A percentile compares a stretch with the other conserved stretches of the same genome.
phyloP scores from a whole-genome alignment of 2,329 filamentous ascomycete species.

The Talaromyces sp. region DNA sequence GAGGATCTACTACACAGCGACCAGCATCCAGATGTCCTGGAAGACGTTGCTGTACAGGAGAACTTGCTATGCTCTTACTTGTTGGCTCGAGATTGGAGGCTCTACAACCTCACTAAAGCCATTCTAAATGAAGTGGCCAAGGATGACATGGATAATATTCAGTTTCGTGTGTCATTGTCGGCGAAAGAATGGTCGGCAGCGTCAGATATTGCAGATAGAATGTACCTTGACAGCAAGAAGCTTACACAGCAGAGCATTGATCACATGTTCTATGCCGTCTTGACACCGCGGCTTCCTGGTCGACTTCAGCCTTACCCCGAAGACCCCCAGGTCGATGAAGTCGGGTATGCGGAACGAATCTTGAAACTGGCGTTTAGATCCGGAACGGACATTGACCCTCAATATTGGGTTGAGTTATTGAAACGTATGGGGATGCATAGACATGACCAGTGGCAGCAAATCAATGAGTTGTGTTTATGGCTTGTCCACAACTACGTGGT shows the following conservation, averaged over 20 bases:
- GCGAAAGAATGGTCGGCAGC: constrained; percentile 28
- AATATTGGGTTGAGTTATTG: constrained; percentile 54
- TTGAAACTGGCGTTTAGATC: constrained; percentile 46
- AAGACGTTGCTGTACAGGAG: constrained; percentile 52
- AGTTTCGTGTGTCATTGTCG: constrained; percentile 37
- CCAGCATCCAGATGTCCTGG: constrained; percentile 60
- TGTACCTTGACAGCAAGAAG: constrained; percentile 43
- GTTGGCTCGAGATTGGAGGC: constrained; percentile 45
- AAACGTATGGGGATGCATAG: constrained; percentile 56
- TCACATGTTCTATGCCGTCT: constrained; percentile 36
- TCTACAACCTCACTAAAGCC: constrained; percentile 53
- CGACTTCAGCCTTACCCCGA: constrained; percentile 22
- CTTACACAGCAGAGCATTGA: constrained; percentile 43
- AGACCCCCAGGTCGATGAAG: constrained; percentile 34
- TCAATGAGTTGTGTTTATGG: constrained; percentile 50
- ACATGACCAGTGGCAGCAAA: constrained; percentile 48
- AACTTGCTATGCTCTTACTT: constrained; percentile 51
- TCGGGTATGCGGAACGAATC: constrained; percentile 43
- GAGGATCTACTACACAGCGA: constrained; percentile 53
- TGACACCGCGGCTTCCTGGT: constrained; percentile 28
- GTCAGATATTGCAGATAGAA: constrained; percentile 41
- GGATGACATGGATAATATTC: constrained; percentile 32
- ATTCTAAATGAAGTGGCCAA: constrained; percentile 43
- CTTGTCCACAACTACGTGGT: constrained; percentile 42
- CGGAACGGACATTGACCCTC: constrained; percentile 34